Evolutionary conservation across 192 early-diverging fungal species (phyloP), one percentile per base, ranked within the genome.

Genomic region (Coemansia brasiliensis): DNA sequence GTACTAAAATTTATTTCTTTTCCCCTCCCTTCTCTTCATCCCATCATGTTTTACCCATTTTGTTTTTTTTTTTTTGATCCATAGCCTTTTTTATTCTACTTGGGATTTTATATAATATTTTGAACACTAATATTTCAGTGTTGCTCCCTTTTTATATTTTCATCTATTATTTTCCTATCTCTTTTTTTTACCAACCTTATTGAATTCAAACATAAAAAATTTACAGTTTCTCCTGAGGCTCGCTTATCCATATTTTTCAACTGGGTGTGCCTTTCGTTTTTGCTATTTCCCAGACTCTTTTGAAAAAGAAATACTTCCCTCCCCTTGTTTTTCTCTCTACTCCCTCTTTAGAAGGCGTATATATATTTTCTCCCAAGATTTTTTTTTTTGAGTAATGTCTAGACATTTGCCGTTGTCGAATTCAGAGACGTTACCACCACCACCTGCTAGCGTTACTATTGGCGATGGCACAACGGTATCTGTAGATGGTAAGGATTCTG

Each of bases 341-440:
- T 54, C 32, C 52, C 17, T 43, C 41, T 43, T 43, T 22, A n/a
- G 13, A 3, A 50, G 17, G 13, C 42, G 44, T 37, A 37, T 50
- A 38, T 38, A 26, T 46, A 39, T 48, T 46, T 26, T 42, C 6
- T 55, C 38, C 49, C 8, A 39, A 39, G 7, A 56, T 35, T 55
- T 52, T 61, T 51, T 37, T 43, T 24, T 25, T 9, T 44, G 59
- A 39, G 42, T 2, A 75, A 75, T 71, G 74, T 49, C 64, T 27
- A 64, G 52, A 48, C 27, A 67, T 29, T 58, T 67, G 42, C 25
- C 52, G 10, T 16, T 63, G 53, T 38, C 57, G 15, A 78, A 71
- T 78, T 78, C 68, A 38, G 74, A 71, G 64, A 59, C 74, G 1
- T 17, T 64, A 45, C 74, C 74, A 13, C 24, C 52, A 12, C 63